Evolutionary conservation across 2,329 filamentous ascomycete species (phyloP).

Genomic region (Ophiostoma sp.): DNA sequence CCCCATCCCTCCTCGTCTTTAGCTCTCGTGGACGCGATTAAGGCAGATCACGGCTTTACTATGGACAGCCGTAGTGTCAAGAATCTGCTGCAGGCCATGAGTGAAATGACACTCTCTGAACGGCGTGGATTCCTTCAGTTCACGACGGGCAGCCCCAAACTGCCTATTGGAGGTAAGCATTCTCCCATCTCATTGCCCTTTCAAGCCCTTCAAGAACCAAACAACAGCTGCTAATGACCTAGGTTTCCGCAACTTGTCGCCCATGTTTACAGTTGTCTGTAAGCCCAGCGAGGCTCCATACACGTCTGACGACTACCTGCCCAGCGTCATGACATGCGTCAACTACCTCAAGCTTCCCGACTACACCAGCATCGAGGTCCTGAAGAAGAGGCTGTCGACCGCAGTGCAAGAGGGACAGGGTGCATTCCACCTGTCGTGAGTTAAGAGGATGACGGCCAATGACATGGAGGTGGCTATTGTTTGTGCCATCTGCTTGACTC

Average conservation of each 20-base stretch:
- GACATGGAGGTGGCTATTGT: neutral
- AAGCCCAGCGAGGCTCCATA: slow-evolving; percentile 96
- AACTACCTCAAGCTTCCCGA: slow-evolving; percentile 98
- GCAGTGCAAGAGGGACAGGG: slow-evolving; percentile 95
- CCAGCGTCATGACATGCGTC: slow-evolving; percentile 99
- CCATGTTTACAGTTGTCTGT: slow-evolving; percentile 98
- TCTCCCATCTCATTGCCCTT: slow-evolving; percentile 32
- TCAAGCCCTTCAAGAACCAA: neutral
- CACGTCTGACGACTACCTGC: slow-evolving; percentile 93
- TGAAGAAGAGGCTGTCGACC: slow-evolving; percentile 72
- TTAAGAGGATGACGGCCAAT: neutral
- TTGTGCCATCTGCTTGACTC: neutral
- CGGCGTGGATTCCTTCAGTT: slow-evolving; percentile 95
- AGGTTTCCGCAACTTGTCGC: slow-evolving; percentile 96
- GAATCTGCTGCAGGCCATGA: slow-evolving; percentile 92
- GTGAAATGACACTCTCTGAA: slow-evolving; percentile 66
- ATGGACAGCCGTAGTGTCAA: slow-evolving; percentile 96
- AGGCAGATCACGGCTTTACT: slow-evolving; percentile 96
- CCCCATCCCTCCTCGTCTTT: neutral
- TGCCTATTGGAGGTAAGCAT: slow-evolving; percentile 90
- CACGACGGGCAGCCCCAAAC: slow-evolving; percentile 93
- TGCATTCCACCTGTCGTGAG: slow-evolving; percentile 86
- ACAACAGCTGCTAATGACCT: neutral
- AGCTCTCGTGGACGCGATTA: slow-evolving; percentile 97
- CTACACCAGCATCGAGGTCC: slow-evolving; percentile 72